Conservation (phyloP, 805 yeast species). For the Wickerhamomyces kurtzmanii region DNA sequence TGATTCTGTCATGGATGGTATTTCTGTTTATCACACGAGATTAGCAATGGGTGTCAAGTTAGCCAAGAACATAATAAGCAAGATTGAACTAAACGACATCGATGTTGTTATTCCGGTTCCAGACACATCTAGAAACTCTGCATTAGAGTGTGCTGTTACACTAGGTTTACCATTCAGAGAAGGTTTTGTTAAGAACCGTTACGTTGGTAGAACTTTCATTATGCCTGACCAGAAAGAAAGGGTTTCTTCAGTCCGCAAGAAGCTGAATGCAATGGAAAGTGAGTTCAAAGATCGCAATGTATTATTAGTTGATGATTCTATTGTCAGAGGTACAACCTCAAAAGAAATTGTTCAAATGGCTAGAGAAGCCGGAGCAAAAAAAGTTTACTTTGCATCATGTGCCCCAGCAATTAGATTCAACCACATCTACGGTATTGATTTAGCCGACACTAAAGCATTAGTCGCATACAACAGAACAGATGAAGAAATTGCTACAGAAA, state of each 20-base stretch:
- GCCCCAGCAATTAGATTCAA: slow-evolving; percentile 97
- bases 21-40: slow-evolving; percentile 88
- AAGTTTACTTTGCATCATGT: slow-evolving; percentile 93
- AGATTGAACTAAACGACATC: slow-evolving; percentile 38
- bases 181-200: slow-evolving; percentile 94
- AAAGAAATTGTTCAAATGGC: slow-evolving; percentile 97
- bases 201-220: slow-evolving; percentile 95
- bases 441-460: slow-evolving; percentile 89
- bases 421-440: slow-evolving; percentile 95
- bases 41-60: slow-evolving; percentile 88
- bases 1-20: slow-evolving; percentile 93
- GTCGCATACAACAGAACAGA: slow-evolving; percentile 79
- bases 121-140: slow-evolving; percentile 95
- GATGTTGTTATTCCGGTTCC: slow-evolving; percentile 98
- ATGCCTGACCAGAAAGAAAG: slow-evolving; percentile 98
- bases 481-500: slow-evolving; percentile 61
- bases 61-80: slow-evolving; percentile 63
- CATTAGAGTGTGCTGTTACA: slow-evolving; percentile 81
- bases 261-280: slow-evolving; percentile 90
- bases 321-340: slow-evolving; percentile 96
- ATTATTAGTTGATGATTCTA: slow-evolving; percentile 89
- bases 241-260: slow-evolving; percentile 86
- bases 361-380: slow-evolving; percentile 94
- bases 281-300: slow-evolving; percentile 85
- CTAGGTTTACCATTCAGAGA: slow-evolving; percentile 83